Evolutionary conservation across 2,329 filamentous ascomycete species (phyloP), one percentile per base, ranked within the genome.

Genomic region (Thielaviopsis ethacetica): DNA sequence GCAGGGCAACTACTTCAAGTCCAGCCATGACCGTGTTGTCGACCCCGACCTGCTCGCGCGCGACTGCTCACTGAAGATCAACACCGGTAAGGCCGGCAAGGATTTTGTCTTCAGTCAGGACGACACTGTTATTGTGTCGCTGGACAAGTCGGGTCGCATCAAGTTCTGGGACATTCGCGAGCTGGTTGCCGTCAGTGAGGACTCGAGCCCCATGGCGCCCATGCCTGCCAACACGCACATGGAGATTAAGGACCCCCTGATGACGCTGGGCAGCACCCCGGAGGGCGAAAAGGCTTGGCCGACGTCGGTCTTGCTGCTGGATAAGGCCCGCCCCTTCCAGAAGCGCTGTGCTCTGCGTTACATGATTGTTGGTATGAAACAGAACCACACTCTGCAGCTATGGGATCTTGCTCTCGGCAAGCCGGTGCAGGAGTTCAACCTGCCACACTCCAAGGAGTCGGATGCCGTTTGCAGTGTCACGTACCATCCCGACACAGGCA

Each of bases 51-150:
- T 83, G 67, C 89, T 95, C 63, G 81, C 93, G 64, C 84, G 85
- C 67, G 86, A 96, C 68, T 91, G 88, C 67, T 87, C 87, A 54
- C 76, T 97, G 64, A 94, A 91, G 72, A 95, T 98, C 71, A 89
- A 91, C 65, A 97, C 91, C 62, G 93, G 91, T 65, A 98, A 98
- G 75, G 91, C 93, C 64, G 93, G 91, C 63, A 98, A 98, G 71
- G 93, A 98, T 70, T 98, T 98, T 69, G 86, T 85, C 53, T 98
- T 98, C 73, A 96, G 91, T 71, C 91, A 95, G 70, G 93, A 98
- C 70, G 93, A 98, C 70, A 88, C 86, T 1, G 84, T 91, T 49
- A 89, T 98, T 65, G 91, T 94, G 53, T 96, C 91, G 54, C 81
- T 98, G 57, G 94, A 98, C 71, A 98, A 98, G 75, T 91, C 90